Evolutionary conservation across 192 early-diverging fungal genomes (phyloP).

Genomic region (Radiomyces spectabilis): DNA sequence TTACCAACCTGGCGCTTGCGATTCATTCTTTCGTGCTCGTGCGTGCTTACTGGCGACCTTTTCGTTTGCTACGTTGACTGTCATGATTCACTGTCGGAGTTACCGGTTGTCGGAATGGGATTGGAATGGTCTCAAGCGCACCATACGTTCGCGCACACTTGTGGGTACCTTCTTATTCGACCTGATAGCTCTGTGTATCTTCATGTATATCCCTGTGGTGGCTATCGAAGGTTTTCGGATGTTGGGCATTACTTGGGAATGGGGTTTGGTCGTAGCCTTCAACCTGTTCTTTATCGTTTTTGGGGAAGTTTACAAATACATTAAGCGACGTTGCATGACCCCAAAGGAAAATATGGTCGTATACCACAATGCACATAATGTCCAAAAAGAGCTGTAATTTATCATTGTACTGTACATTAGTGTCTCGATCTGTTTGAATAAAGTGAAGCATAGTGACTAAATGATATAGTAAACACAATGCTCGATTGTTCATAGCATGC

Average conservation of each 20-base stretch:
- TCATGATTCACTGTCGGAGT: constrained; percentile 71
- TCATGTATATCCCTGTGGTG: constrained; percentile 59
- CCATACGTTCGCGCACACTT: constrained; percentile 41
- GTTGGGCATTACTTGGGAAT: constrained; percentile 60
- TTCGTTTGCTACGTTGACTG: constrained; percentile 50
- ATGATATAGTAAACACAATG: no score
- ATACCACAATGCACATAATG: no score
- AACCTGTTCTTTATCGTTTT: constrained; percentile 49
- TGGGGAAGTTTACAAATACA: constrained; percentile 56
- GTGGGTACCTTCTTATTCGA: constrained; percentile 39
- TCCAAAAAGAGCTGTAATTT: no score
- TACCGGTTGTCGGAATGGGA: constrained; percentile 55
- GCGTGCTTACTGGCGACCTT: constrained; percentile 34
- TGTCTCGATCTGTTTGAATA: no score
- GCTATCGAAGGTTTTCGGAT: constrained; percentile 54
- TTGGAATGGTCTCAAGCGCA: constrained; percentile 28
- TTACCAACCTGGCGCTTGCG: constrained; percentile 28
- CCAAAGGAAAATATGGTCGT: no score
- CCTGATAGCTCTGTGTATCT: constrained; percentile 38
- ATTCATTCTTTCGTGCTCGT: constrained; percentile 59
- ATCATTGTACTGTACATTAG: no score
- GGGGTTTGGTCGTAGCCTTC: constrained; percentile 55
- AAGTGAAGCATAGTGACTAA: no score
- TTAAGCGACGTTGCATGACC: constrained; percentile 16
- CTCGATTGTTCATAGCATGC: no score